phyloP scores from a whole-genome alignment of 192 early-diverging fungal species.

The Pilaira anomala region DNA sequence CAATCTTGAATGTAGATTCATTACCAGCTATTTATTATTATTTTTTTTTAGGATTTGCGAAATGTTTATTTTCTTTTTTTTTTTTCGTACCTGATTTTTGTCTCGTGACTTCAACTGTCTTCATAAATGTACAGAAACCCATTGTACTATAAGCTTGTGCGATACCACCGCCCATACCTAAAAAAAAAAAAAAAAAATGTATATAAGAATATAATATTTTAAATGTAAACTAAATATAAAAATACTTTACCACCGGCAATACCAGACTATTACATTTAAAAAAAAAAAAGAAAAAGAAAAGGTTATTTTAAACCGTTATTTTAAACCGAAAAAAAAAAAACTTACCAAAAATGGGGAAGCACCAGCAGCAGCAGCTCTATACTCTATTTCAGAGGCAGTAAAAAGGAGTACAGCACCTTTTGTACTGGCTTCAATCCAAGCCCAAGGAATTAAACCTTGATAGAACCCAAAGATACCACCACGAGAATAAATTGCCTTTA shows the following conservation, averaged over 20 bases:
- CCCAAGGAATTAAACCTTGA: slow-evolving; percentile 78
- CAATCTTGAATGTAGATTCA: slow-evolving; percentile 79
- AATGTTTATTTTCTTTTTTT: slow-evolving; percentile 12
- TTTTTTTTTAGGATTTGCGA: neutral
- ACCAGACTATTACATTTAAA: slow-evolving; percentile 39
- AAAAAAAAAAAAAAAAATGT: too few species aligned
- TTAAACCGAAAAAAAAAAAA: slow-evolving; percentile 18
- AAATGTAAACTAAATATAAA: too few species aligned
- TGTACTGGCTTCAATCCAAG: slow-evolving; percentile 60
- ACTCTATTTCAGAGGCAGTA: slow-evolving; percentile 61
- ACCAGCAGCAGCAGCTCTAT: slow-evolving; percentile 47
- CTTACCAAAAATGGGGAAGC: slow-evolving; percentile 51
- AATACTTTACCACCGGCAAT: too few species aligned
- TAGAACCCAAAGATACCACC: slow-evolving; percentile 92
- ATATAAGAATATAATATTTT: too few species aligned
- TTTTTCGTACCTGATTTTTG: slow-evolving; percentile 65
- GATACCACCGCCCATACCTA: slow-evolving; percentile 92
- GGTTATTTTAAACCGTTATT: too few species aligned
- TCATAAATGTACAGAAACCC: slow-evolving; percentile 99
- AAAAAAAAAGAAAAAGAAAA: neutral
- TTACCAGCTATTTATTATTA: slow-evolving; percentile 42
- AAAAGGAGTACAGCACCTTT: slow-evolving; percentile 63
- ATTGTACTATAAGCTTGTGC: slow-evolving; percentile 97
- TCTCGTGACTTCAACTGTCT: slow-evolving; percentile 97
- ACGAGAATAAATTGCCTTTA: slow-evolving; percentile 71